Conservation (phyloP, 2,329 filamentous ascomycete genomes). For the Cordyceps sp. region DNA sequence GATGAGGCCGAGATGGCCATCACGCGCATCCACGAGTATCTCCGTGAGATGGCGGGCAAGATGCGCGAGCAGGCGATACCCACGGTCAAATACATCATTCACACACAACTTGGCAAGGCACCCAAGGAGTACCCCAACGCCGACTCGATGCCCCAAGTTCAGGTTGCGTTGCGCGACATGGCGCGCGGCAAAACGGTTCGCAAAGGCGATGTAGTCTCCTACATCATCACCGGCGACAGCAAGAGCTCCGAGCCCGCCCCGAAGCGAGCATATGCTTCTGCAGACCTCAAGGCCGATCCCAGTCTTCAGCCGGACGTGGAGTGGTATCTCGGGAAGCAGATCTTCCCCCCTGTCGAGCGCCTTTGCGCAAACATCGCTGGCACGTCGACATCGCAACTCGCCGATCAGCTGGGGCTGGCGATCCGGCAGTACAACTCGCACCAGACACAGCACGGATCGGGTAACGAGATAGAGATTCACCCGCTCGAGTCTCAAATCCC, state of each 20-base stretch:
- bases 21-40: slow-evolving; percentile 81
- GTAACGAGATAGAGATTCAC: slow-evolving; percentile 57
- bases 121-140: slow-evolving; percentile 90
- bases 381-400: slow-evolving; percentile 77
- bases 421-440: slow-evolving; percentile 58
- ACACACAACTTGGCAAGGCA: slow-evolving; percentile 88
- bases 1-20: slow-evolving; percentile 82
- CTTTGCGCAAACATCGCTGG: slow-evolving; percentile 90
- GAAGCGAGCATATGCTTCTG: slow-evolving; percentile 75
- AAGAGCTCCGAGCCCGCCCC: slow-evolving; percentile 53
- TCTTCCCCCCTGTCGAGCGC: slow-evolving; percentile 93
- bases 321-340: slow-evolving; percentile 96
- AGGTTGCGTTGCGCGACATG: slow-evolving; percentile 80
- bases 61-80: slow-evolving; percentile 72
- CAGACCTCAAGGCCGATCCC: slow-evolving; percentile 64
- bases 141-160: slow-evolving; percentile 90
- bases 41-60: slow-evolving; percentile 65
- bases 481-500: slow-evolving; percentile 90
- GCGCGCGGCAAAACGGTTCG: slow-evolving; percentile 76
- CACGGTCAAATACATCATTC: slow-evolving; percentile 85
- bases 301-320: slow-evolving; percentile 79
- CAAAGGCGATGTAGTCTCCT: slow-evolving; percentile 90
- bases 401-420: slow-evolving; percentile 87
- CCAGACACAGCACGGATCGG: slow-evolving; percentile 26
- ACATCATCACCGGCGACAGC: slow-evolving; percentile 72